Percentiles rank a stretch among this genome's conserved stretches.
Evolutionary conservation across 140 eudicot genomes (phyloP).

Genomic region (Oenanthe javanica): DNA sequence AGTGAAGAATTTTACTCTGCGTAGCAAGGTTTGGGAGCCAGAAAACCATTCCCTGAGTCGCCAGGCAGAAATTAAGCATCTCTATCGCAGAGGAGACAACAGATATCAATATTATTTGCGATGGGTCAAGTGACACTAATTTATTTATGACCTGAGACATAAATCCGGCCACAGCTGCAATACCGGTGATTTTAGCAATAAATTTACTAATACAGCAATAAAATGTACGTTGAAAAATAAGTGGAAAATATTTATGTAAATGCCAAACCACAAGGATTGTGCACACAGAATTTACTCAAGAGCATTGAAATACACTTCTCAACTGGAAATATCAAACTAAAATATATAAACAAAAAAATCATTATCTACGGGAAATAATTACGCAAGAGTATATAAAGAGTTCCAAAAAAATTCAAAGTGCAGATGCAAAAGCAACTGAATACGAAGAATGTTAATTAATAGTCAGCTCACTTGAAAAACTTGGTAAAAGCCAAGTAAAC

Average conservation of each 20-base stretch:
- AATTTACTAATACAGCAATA: neutral
- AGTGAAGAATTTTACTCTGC: constrained; percentile 62
- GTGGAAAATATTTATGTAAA: neutral
- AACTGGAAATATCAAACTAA: neutral
- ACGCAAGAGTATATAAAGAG: neutral
- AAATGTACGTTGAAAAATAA: neutral
- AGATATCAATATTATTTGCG: constrained; percentile 56
- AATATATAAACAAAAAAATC: neutral
- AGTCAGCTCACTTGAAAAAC: neutral
- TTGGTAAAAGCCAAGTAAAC: neutral
- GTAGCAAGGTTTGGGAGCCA: constrained; percentile 75
- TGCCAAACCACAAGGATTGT: neutral
- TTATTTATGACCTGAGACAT: constrained; percentile 58
- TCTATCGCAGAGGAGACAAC: constrained; percentile 75
- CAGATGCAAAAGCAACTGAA: neutral
- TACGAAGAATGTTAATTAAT: neutral
- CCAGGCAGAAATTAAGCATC: constrained; percentile 73
- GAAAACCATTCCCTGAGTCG: constrained; percentile 89
- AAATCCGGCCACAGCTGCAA: constrained; percentile 70
- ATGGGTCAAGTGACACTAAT: constrained; percentile 44
- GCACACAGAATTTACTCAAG: neutral
- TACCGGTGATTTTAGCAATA: constrained; percentile 14
- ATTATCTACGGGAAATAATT: neutral
- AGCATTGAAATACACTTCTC: neutral
- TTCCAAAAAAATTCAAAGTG: neutral